Base-by-base conservation (phyloP, 2,329 filamentous ascomycete genomes). In the Graphiopsis chlorocephala region DNA sequence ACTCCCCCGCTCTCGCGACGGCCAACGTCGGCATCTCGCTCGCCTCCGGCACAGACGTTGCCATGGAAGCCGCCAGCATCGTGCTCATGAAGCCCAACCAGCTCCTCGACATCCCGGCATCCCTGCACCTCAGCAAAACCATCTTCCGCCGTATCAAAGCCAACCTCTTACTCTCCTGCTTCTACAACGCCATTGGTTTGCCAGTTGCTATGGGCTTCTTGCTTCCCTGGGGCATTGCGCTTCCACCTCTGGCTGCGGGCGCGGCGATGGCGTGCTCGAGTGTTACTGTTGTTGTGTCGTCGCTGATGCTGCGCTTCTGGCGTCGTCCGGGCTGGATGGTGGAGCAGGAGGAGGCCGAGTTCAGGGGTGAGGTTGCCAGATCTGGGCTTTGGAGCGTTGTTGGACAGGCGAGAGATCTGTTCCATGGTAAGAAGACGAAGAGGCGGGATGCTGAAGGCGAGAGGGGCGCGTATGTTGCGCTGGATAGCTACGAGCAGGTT, bases 191-290 rank as follows among this genome's bases (percentile, higher is more conserved):
- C 57, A 80, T 98, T 66, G 95, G 95, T 1, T 83, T 99, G 15
- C 95, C 95, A 2, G 96, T 99, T 72, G 95, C 95, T 47, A 98
- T 98, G 95, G 95, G 95, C 26, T 80, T 98, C 72, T 96, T 98
- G 81, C 82, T 99, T 4, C 94, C 95, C 0, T 87, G 97, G 69
- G 95, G 94, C 33, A 86, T 91, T 66, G 89, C 93, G 72, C 82
- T 98, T 69, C 95, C 96, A 70, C 93, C 95, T 26, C 94, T 98
- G 89, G 93, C 93, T 58, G 95, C 95, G 1, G 93, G 93, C 23
- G 92, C 91, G 3, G 95, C 95, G 58, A 98, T 99, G 93, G 94
- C 93, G 1, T 87, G 85, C 69, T 95, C 90, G 65, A 94, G 90
- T 69, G 92, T 99, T 55, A 95, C 90, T 66, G 95, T 99, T 4